These are phyloP conservation scores for Bolboschoenus planiculmis DNA, from an alignment of 176 grass and related monocot genomes.

Conservation along the genomic window DNA sequence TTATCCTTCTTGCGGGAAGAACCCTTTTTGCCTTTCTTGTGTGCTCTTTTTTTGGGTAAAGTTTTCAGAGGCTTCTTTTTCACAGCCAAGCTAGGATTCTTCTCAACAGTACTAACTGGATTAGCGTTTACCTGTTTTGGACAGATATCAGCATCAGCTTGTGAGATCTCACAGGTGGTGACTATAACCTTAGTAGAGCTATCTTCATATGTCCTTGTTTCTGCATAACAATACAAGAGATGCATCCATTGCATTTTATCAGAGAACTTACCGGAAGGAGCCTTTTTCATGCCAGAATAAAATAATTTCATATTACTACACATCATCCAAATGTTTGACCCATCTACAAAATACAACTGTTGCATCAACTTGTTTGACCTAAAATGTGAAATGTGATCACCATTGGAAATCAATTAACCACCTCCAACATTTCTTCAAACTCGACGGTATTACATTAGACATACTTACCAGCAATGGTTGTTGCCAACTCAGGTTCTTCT, in stretches of 20 bases:
- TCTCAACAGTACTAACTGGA: constrained; percentile 11
- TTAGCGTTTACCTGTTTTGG: constrained; percentile 6
- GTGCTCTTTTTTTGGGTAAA: constrained; percentile 27
- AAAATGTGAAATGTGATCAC: neutral
- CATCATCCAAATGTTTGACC: neutral
- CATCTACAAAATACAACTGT: neutral
- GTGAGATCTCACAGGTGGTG: constrained; percentile 58
- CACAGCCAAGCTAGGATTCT: constrained; percentile 22
- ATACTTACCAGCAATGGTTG: constrained; percentile 46
- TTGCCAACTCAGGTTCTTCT: constrained; percentile 27
- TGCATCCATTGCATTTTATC: constrained; percentile 2
- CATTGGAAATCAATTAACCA: neutral
- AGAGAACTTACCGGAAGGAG: neutral
- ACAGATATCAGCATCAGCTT: constrained; percentile 28
- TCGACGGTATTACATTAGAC: neutral
- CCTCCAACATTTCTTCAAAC: neutral
- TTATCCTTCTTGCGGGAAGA: constrained; percentile 36
- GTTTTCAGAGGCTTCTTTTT: constrained; percentile 68
- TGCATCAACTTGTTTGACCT: neutral
- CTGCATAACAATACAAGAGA: constrained; percentile 31
- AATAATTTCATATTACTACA: neutral
- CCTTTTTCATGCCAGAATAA: neutral
- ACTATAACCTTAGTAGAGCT: constrained; percentile 53
- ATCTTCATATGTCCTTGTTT: constrained; percentile 82
- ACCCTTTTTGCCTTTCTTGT: constrained; percentile 44